A percentile compares a stretch with the other conserved stretches of the same genome.
Conservation (phyloP, 371 early-diverging fungal genomes). For the Mortierella sp. region DNA sequence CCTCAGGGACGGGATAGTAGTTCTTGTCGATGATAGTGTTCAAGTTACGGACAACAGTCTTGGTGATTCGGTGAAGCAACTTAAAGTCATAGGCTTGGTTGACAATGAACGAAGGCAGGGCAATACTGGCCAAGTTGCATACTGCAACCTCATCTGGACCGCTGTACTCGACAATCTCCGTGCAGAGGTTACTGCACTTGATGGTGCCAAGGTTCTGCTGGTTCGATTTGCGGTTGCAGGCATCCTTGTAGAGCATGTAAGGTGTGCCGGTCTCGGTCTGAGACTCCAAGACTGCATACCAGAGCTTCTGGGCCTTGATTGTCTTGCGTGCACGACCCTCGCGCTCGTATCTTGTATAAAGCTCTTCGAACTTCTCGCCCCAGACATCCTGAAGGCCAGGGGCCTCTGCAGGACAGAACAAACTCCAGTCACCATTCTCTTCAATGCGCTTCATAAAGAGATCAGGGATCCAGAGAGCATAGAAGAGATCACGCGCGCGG, state of each 20-base stretch:
- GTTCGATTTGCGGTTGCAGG: constrained; percentile 91
- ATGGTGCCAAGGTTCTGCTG: constrained; percentile 99
- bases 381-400: constrained; percentile 93
- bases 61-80: constrained; percentile 81
- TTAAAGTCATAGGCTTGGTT: constrained; percentile 79
- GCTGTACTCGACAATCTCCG: constrained; percentile 98
- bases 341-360: constrained; percentile 93
- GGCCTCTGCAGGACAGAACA: constrained; percentile 98
- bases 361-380: constrained; percentile 95
- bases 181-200: constrained; percentile 85
- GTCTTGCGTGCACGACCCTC: constrained; percentile 87
- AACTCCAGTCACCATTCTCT: constrained; percentile 93
- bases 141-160: constrained; percentile 98
- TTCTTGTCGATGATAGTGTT: constrained; percentile 98
- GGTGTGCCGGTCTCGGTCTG: constrained; percentile 99
- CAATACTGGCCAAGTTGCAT: constrained; percentile 98
- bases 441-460: constrained; percentile 99
- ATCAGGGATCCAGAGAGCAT: constrained; percentile 99
- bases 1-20: constrained; percentile 97
- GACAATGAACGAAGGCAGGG: constrained; percentile 94
- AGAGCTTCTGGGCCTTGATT: constrained; percentile 98
- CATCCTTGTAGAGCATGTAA: constrained; percentile 99
- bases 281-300: constrained; percentile 98
- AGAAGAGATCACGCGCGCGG: constrained; percentile 98
- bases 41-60: constrained; percentile 91